Evolutionary conservation across 352 stramenopile genomes (phyloP).

Genomic region (Pseudoperonospora humuli): DNA sequence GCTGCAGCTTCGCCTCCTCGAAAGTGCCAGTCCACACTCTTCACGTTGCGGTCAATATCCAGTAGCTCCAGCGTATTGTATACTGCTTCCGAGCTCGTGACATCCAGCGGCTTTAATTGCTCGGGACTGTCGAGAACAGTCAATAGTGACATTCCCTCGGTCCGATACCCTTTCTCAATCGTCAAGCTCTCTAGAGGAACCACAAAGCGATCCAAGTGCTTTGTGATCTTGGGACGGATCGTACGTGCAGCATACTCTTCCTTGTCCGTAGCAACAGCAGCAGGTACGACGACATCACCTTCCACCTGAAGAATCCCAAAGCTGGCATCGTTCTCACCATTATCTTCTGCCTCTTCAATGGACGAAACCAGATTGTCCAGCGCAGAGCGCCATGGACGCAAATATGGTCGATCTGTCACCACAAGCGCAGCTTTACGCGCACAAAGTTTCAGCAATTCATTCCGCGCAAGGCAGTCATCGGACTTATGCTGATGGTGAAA

Average conservation of each 20-base stretch:
- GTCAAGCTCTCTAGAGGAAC: slow-evolving; percentile 36
- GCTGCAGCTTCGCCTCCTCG: slow-evolving; percentile 61
- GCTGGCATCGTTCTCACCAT: not conserved
- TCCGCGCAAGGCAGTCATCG: slow-evolving; percentile 12
- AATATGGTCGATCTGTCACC: slow-evolving; percentile 70
- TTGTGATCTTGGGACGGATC: slow-evolving; percentile 95
- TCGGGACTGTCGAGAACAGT: slow-evolving; percentile 7
- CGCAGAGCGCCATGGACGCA: slow-evolving; percentile 45
- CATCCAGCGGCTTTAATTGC: slow-evolving; percentile 32
- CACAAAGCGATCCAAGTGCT: slow-evolving; percentile 85
- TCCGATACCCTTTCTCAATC: slow-evolving; percentile 24
- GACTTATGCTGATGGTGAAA: slow-evolving; percentile 39
- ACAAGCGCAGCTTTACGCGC: slow-evolving; percentile 51
- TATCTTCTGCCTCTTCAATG: slow-evolving; percentile 23
- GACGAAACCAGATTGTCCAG: slow-evolving; percentile 34
- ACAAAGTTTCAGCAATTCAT: slow-evolving; percentile 37
- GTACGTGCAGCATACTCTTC: slow-evolving; percentile 96
- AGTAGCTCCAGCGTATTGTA: slow-evolving; percentile 32
- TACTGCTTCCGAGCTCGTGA: slow-evolving; percentile 29
- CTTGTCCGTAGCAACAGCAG: slow-evolving; percentile 88
- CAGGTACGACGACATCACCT: slow-evolving; percentile 95
- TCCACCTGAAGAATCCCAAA: slow-evolving; percentile 92
- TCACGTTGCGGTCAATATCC: slow-evolving; percentile 58
- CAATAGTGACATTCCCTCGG: slow-evolving; percentile 23
- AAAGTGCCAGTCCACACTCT: slow-evolving; percentile 41